Evolutionary conservation across 2,329 filamentous ascomycete genomes (phyloP).

Genomic region (Penicillium sp.): DNA sequence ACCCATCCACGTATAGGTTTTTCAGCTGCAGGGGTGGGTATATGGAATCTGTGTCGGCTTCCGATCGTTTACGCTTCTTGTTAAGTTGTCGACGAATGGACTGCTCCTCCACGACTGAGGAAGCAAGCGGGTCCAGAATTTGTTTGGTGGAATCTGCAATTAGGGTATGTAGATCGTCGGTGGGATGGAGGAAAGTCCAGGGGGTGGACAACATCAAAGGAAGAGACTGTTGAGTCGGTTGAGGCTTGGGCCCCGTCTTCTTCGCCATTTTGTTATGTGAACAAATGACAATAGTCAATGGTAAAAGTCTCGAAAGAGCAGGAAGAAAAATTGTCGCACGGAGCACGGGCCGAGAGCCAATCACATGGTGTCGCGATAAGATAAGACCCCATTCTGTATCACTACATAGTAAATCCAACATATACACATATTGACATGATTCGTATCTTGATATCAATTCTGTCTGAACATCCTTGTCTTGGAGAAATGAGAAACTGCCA

Average conservation of each 20-base stretch:
- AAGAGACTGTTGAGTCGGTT: slow-evolving; percentile 9
- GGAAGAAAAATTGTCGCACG: slow-evolving; percentile 25
- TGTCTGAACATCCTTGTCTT: no score
- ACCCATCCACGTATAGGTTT: slow-evolving; percentile 82
- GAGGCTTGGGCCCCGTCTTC: slow-evolving; percentile 3
- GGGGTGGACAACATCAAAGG: slow-evolving; percentile 58
- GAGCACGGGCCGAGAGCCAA: slow-evolving; percentile 8
- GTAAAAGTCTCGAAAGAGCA: slow-evolving; percentile 1
- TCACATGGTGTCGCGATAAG: slow-evolving; percentile 13
- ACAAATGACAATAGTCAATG: not conserved
- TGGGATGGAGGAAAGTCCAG: slow-evolving; percentile 75
- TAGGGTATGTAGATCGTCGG: slow-evolving; percentile 63
- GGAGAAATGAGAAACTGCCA: no score
- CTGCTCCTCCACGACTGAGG: slow-evolving; percentile 72
- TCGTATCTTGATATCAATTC: no score
- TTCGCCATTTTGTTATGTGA: slow-evolving; percentile 15
- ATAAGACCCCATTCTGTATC: not conserved
- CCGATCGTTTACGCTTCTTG: slow-evolving; percentile 74
- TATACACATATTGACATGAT: no score
- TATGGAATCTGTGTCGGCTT: slow-evolving; percentile 47
- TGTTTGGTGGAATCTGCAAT: slow-evolving; percentile 76
- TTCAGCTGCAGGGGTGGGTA: slow-evolving; percentile 69
- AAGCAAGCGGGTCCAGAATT: slow-evolving; percentile 75
- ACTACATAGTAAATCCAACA: no score
- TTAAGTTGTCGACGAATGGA: slow-evolving; percentile 64